Evolutionary conservation across 108 stramenopile species (phyloP).

Genomic region (Fragilaria crotonensis): DNA sequence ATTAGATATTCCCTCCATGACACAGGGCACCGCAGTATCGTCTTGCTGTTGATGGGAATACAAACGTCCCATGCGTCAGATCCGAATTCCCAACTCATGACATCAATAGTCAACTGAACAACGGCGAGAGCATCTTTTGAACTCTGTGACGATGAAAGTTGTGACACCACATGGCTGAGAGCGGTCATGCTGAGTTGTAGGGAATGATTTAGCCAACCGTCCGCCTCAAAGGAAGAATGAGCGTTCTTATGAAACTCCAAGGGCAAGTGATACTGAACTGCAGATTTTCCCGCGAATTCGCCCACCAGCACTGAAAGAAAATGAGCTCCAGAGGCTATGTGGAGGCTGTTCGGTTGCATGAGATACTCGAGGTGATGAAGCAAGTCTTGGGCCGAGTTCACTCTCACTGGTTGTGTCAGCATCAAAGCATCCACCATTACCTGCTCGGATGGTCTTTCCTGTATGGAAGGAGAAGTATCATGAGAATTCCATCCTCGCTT

Average conservation of each 20-base stretch:
- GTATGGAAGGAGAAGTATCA: constrained; percentile 1
- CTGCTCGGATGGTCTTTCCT: constrained; percentile 25
- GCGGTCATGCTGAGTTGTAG: constrained; percentile 27
- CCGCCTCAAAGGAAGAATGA: constrained; percentile 49
- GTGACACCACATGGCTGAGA: constrained; percentile 22
- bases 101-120: constrained; percentile 48
- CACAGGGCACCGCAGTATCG: constrained; percentile 49
- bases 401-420: constrained; percentile 8
- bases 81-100: constrained; percentile 76
- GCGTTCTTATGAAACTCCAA: constrained; percentile 65
- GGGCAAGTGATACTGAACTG: constrained; percentile 53
- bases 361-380: constrained; percentile 13
- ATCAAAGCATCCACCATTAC: constrained; percentile 13
- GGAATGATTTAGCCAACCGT: constrained; percentile 9
- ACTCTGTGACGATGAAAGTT: background rate
- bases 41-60: constrained; percentile 4
- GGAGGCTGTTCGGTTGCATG: constrained; percentile 4
- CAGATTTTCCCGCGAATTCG: constrained; percentile 71
- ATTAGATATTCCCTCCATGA: constrained; percentile 51
- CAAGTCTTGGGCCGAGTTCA: constrained; percentile 12
- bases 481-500: constrained; percentile 55
- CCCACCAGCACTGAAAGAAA: constrained; percentile 52
- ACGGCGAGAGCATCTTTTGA: constrained; percentile 35
- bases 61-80: constrained; percentile 43
- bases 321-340: constrained; percentile 28